Evolutionary conservation across 1,284 basidiomycete species (phyloP).

Genomic region (Wallemia mellicola): DNA sequence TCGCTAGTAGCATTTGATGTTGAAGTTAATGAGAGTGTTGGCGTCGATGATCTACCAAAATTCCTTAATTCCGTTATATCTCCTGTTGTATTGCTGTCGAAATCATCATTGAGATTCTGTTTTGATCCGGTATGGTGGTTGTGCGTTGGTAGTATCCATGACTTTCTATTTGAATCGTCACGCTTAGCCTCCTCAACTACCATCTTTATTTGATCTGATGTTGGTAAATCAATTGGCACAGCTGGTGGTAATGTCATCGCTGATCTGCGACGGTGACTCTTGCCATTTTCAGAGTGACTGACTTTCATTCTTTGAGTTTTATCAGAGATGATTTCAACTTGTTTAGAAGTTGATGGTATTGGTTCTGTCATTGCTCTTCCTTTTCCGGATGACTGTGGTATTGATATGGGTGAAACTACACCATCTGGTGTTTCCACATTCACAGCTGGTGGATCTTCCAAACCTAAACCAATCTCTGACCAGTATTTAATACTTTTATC

Average conservation of each 20-base stretch:
- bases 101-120: background rate
- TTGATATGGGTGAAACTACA: background rate
- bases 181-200: background rate
- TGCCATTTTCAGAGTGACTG: background rate
- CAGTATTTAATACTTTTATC: slow-evolving; percentile 56
- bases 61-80: background rate
- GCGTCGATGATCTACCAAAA: background rate
- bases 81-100: too few relatives aligned
- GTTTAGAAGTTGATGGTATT: background rate
- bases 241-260: background rate
- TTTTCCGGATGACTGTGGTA: background rate
- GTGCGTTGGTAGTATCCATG: background rate
- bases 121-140: background rate
- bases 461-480: slow-evolving; percentile 41
- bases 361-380: background rate
- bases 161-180: background rate
- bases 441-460: slow-evolving; percentile 13
- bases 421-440: background rate
- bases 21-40: background rate
- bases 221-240: background rate
- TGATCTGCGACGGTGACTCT: background rate
- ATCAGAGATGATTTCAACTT: background rate
- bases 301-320: background rate
- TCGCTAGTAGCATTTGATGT: background rate
- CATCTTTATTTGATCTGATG: background rate